phyloP scores from a whole-genome alignment of 2,329 filamentous ascomycete genomes.

The Salinomyces thailandicus region DNA sequence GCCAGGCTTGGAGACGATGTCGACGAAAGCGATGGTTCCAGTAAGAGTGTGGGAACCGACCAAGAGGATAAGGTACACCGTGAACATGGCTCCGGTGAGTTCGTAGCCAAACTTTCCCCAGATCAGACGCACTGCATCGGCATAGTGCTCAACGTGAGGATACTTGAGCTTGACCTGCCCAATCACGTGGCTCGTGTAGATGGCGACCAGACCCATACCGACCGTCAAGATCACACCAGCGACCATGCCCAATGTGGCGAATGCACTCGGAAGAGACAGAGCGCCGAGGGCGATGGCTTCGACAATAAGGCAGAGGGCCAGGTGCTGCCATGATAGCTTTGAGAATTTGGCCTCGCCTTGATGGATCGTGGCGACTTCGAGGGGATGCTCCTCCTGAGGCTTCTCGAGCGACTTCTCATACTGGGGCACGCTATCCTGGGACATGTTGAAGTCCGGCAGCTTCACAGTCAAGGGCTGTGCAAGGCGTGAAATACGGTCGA shows the following conservation, averaged over 20 bases:
- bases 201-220: constrained; percentile 45
- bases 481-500: too few species aligned
- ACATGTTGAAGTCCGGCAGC: background rate
- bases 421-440: background rate
- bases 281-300: constrained; percentile 51
- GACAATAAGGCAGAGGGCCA: constrained; percentile 32
- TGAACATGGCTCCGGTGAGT: constrained; percentile 34
- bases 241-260: constrained; percentile 45
- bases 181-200: constrained; percentile 52
- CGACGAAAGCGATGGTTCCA: constrained; percentile 36
- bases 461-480: too few species aligned
- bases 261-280: constrained; percentile 45
- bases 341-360: constrained; percentile 5
- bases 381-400: background rate
- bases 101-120: constrained; percentile 35
- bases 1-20: constrained; percentile 28
- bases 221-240: constrained; percentile 47
- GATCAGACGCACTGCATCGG: constrained; percentile 35
- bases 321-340: constrained; percentile 4
- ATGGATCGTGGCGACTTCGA: constrained; percentile 1
- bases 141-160: constrained; percentile 34
- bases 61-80: constrained; percentile 30
- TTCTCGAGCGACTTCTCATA: background rate
- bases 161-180: constrained; percentile 50
- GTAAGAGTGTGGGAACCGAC: constrained; percentile 36